Evolutionary conservation across 73 alveolate genomes (phyloP), one percentile per base, ranked within the genome.

Genomic region (Tetrahymena borealis): DNA sequence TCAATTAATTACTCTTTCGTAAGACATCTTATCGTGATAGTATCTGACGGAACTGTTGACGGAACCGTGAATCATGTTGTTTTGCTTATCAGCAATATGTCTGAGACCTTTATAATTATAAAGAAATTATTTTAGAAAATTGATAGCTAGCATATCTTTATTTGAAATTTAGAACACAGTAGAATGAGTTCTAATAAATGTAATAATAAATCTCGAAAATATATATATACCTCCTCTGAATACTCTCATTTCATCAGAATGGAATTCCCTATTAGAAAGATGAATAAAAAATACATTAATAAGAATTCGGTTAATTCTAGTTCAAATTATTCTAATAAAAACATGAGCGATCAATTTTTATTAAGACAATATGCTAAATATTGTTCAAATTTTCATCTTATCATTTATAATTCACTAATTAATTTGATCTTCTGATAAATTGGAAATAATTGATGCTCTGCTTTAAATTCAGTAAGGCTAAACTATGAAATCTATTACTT

Each of bases 231-330:
- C 85, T 60, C 95, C 95, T 93, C 95, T 93, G 91, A 93, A 93
- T 31, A 90, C 91, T 85, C 91, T 93, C 93, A 93, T 78, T 85
- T 93, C 95, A 85, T 93, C 95, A 28, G 95, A 93, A 79, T 93
- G 90, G 79, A 33, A 39, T 39, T 93, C 95, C 38, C 93, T 93
- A 60, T 60, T 0, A 20, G 9, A 60, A 60, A 60, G 4, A 60
- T 60, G n/a, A 60, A 60, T n/a, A 18, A 60, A 60, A 60, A 35
- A 60, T 24, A n/a, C 20, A 60, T 60, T 10, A 15, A 24, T 12
- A 3, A 18, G 33, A 15, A 24, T 60, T 60, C 18, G 85, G 11
- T 24, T 18, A 24, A 18, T 60, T 60, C 28, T 60, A 15, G 85
- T 60, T 60, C 10, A 28, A 18, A 9, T n/a, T 15, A 60, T 32